A percentile compares a stretch with the other conserved stretches of the same genome.
phyloP scores from a whole-genome alignment of 352 stramenopile genomes.

The Phytophthora sp. region DNA sequence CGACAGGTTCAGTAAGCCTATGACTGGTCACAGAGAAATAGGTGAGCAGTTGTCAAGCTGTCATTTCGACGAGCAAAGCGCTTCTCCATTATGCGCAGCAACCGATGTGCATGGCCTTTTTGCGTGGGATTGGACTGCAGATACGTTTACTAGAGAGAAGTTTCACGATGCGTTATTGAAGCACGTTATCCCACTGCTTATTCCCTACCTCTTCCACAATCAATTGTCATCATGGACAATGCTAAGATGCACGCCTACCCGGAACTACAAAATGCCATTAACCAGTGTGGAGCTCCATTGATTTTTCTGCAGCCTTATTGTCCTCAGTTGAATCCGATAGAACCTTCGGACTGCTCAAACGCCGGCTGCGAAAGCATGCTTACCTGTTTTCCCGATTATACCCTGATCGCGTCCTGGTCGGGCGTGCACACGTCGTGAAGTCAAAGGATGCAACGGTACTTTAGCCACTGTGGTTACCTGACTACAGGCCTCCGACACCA shows the following conservation, averaged over 20 bases:
- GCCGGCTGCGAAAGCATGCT: conserved; percentile 32
- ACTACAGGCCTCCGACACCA: no score
- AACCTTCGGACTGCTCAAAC: conserved; percentile 73
- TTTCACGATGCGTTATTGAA: conserved; percentile 83
- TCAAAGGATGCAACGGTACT: conserved; percentile 10
- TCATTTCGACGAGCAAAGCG: conserved; percentile 5
- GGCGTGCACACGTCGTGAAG: conserved; percentile 3
- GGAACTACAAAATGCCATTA: conserved; percentile 93
- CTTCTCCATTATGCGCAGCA: conserved; percentile 10
- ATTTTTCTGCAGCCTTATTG: conserved; percentile 17
- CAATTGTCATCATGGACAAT: conserved; percentile 61
- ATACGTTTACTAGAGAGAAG: conserved; percentile 73
- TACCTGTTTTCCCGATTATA: conserved; percentile 11
- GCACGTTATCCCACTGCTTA: conserved; percentile 79
- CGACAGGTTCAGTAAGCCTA: conserved; percentile 18
- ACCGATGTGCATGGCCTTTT: conserved; percentile 3
- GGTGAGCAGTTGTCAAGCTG: conserved; percentile 11
- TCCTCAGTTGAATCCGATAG: conserved; percentile 20
- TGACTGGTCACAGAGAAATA: conserved; percentile 23
- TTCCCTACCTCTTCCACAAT: conserved; percentile 76
- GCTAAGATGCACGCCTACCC: conserved; percentile 89
- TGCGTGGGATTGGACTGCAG: conserved; percentile 10
- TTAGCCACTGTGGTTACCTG: no score
- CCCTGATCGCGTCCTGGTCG: conserved; percentile 3
- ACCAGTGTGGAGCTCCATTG: conserved; percentile 91